These are phyloP conservation scores for Pestalotiopsis sp. DNA, from an alignment of 2,329 filamentous ascomycete species.

Conservation along the genomic window DNA sequence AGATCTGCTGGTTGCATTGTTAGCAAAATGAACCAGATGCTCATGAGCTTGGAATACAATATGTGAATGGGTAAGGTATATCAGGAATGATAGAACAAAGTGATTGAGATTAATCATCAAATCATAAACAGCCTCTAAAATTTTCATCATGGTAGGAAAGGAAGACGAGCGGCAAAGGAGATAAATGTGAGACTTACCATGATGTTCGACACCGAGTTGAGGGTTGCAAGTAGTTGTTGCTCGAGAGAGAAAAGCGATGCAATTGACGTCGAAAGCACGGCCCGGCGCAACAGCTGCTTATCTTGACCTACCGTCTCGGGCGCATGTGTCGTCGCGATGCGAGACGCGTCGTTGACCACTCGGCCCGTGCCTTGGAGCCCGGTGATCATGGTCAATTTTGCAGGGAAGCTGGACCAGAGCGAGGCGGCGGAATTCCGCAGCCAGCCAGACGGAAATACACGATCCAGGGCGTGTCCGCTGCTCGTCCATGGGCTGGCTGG, in stretches of 20 bases:
- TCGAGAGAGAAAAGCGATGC: neutral
- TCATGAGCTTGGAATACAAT: neutral
- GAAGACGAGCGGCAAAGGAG: neutral
- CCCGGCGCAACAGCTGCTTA: neutral
- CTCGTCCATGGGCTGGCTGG: neutral
- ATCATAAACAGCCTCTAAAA: constrained; percentile 42
- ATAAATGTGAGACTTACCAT: neutral
- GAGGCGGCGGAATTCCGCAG: neutral
- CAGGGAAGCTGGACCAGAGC: neutral
- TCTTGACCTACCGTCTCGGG: neutral
- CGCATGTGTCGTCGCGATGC: neutral
- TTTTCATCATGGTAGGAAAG: constrained; percentile 32
- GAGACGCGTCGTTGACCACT: neutral
- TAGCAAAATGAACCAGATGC: neutral
- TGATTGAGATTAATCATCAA: constrained; percentile 36
- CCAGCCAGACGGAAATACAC: neutral
- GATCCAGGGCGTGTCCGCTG: neutral
- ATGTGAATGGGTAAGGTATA: neutral
- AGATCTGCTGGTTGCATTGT: neutral
- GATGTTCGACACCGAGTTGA: neutral
- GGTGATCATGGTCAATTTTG: neutral
- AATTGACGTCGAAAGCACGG: neutral
- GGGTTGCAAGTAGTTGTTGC: neutral
- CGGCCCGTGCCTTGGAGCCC: neutral
- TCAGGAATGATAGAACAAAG: constrained; percentile 38